phyloP scores from a whole-genome alignment of 345 rosid genomes.

The Lepidium didymum region DNA sequence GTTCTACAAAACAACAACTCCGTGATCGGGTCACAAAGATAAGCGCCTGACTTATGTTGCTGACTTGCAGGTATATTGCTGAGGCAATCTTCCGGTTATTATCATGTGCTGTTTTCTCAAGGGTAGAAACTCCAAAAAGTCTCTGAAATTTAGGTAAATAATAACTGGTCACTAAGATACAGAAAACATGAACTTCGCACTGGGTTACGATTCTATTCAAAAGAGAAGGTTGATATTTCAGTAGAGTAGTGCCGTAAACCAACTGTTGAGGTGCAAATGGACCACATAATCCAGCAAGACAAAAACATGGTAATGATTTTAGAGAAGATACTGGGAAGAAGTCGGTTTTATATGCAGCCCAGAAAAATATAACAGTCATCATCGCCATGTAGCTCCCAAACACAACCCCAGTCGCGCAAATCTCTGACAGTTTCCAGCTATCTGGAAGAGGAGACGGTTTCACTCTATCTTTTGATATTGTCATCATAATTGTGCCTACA shows the following conservation, averaged over 20 bases:
- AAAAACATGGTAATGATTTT: background rate
- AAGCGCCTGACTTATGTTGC: conserved; percentile 93
- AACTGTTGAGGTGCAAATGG: background rate
- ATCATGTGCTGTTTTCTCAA: conserved; percentile 86
- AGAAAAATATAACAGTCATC: conserved; percentile 98
- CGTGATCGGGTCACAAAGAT: conserved; percentile 95
- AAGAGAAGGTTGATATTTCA: background rate
- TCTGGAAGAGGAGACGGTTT: conserved; percentile 98
- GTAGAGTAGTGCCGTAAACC: background rate
- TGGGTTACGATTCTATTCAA: background rate
- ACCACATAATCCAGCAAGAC: background rate
- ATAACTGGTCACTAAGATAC: background rate
- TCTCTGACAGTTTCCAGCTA: conserved; percentile 98
- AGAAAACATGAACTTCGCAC: background rate
- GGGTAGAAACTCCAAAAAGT: conserved; percentile 70
- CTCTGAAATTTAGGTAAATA: conserved; percentile 41
- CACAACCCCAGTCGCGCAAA: conserved; percentile 81
- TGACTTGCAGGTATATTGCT: conserved; percentile 93
- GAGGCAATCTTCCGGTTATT: conserved; percentile 93
- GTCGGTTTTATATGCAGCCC: conserved; percentile 89
- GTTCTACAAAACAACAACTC: conserved; percentile 94
- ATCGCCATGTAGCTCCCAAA: conserved; percentile 95
- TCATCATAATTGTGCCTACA: conserved; percentile 96
- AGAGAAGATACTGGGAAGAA: conserved; percentile 75
- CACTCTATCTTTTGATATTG: conserved; percentile 97